Evolutionary conservation across 805 yeast species (phyloP).

Genomic region (Lipomyces lipofer): DNA sequence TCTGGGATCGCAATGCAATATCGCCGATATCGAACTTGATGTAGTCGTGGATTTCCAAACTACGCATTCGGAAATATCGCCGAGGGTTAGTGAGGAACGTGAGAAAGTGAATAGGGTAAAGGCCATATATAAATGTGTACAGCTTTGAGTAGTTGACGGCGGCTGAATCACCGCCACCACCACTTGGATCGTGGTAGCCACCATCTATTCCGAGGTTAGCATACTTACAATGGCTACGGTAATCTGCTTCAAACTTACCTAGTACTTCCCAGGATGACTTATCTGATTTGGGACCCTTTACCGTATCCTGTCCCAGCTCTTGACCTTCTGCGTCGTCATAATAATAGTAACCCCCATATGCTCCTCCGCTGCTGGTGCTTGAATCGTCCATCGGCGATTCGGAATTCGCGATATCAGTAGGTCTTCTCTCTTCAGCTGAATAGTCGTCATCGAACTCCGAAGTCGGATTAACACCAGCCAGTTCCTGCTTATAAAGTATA

Average conservation of each 20-base stretch:
- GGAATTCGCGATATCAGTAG: neutral
- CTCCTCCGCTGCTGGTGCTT: neutral
- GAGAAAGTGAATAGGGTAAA: constrained; percentile 54
- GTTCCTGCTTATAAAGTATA: constrained; percentile 15
- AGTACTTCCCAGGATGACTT: neutral
- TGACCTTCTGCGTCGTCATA: constrained; percentile 12
- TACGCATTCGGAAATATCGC: constrained; percentile 38
- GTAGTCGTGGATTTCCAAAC: constrained; percentile 12
- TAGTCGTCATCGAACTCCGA: constrained; percentile 6
- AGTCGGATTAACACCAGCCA: constrained; percentile 1
- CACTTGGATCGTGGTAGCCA: constrained; percentile 9
- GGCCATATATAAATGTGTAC: constrained; percentile 56
- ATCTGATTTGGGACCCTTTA: no score
- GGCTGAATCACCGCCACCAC: constrained; percentile 9
- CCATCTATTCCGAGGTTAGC: constrained; percentile 4
- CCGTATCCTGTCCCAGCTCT: neutral
- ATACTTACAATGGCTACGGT: neutral
- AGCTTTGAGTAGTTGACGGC: constrained; percentile 33
- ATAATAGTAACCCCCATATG: constrained; percentile 22
- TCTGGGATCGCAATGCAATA: constrained; percentile 38
- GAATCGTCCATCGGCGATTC: constrained; percentile 1
- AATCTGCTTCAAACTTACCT: neutral
- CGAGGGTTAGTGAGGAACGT: constrained; percentile 48
- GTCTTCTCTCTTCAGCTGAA: neutral
- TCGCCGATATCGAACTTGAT: constrained; percentile 39